Evolutionary conservation across 2,329 filamentous ascomycete genomes (phyloP), one percentile per base, ranked within the genome.

Genomic region (Paecilomyces sp.): DNA sequence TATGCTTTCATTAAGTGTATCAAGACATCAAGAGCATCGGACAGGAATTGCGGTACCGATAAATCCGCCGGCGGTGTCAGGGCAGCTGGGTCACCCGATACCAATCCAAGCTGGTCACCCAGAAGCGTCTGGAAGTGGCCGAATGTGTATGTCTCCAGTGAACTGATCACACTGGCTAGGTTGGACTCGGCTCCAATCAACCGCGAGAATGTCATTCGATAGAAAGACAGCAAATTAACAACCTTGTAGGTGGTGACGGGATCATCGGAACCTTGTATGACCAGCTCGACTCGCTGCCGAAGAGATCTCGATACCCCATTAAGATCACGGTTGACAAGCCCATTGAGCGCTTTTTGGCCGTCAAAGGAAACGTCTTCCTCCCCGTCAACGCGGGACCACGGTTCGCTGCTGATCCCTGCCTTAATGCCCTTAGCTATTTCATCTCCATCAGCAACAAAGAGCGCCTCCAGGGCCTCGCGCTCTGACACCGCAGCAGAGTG

Each of bases 401-500:
- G 85, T 68, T 97, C 92, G 64, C 88, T 91, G 64, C 91, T 88
- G 33, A 90, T 82, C 0, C 91, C 91, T 52, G 88, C 87, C 69
- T 91, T 86, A 28, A 97, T 87, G 0, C 89, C 91, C 64, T 87
- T 90, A 28, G 89, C 88, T 59, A 97, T 90, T 68, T 96, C 91
- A 63, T 94, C 90, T 1, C 90, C 92, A 63, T 97, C 92, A 0
- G 89, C 88, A 51, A 97, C 88, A 70, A 99, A 99, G 0, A 99
- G 80, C 1, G 91, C 86, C 72, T 97, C 93, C 5, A 99, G 81
- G 0, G 92, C 92, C 74, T 99, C 94, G 57, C 90, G 85, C 74
- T 99, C 94, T 33, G 93, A 95, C 0, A 99, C 94, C 0, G 93
- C 88, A 2, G 92, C 90, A 0, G 94, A 96, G 72, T 99, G 94